These are phyloP conservation scores for Aphanomyces stellatus DNA, from an alignment of 352 stramenopile species.

Conservation along the genomic window DNA sequence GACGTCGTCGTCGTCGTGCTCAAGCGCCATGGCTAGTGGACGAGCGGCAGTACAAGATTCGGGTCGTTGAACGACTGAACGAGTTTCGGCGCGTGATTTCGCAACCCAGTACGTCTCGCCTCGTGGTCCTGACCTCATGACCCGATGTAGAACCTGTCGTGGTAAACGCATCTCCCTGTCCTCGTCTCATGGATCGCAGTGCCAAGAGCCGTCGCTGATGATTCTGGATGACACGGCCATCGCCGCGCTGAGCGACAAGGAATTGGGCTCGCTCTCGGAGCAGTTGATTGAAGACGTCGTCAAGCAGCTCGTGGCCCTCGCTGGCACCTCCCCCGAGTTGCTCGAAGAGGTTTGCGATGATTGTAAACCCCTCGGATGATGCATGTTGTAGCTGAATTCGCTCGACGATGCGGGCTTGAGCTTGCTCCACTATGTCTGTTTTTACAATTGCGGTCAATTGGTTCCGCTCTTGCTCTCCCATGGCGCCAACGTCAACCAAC, in stretches of 20 bases:
- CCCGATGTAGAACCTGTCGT: not conserved
- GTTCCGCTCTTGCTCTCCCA: constrained; percentile 71
- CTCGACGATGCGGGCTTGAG: constrained; percentile 80
- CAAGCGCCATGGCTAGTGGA: constrained; percentile 46
- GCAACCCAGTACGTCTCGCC: not conserved
- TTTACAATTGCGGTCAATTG: constrained; percentile 80
- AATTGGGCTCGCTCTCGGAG: constrained; percentile 70
- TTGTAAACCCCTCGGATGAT: not conserved
- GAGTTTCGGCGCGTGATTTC: constrained; percentile 73
- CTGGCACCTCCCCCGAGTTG: constrained; percentile 68
- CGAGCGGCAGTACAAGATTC: constrained; percentile 82
- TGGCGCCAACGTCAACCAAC: constrained; percentile 75
- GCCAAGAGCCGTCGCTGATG: not conserved
- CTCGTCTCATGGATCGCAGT: not conserved
- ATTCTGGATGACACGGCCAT: constrained; percentile 64
- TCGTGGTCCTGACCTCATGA: not conserved
- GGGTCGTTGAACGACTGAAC: constrained; percentile 70
- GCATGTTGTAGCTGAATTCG: constrained; percentile 44
- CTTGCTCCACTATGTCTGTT: constrained; percentile 85
- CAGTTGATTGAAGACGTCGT: constrained; percentile 77
- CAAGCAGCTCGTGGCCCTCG: constrained; percentile 66
- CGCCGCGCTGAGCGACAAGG: constrained; percentile 64
- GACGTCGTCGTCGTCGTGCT: too few relatives aligned
- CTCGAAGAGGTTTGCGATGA: constrained; percentile 41
- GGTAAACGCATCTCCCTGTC: not conserved